phyloP scores from a whole-genome alignment of 768 basidiomycete genomes.

The Leccinum barrowsii region DNA sequence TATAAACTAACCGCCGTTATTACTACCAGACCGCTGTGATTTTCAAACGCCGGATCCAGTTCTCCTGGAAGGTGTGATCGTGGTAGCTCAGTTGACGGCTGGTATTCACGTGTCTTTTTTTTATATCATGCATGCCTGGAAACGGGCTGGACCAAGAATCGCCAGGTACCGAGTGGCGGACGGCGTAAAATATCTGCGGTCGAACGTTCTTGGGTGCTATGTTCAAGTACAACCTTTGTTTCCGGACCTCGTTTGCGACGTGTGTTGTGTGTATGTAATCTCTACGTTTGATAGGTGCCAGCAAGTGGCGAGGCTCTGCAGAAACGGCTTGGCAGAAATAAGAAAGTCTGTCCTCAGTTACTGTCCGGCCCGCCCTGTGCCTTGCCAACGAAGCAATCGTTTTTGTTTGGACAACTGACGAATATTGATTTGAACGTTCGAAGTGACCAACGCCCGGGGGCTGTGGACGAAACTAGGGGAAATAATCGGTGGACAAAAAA shows the following conservation, averaged over 20 bases:
- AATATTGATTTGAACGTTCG: conserved; percentile 7
- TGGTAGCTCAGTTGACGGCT: conserved; percentile 17
- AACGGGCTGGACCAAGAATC: conserved; percentile 34
- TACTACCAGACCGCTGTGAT: conserved; percentile 34
- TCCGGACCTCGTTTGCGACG: conserved; percentile 20
- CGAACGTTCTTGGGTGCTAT: conserved; percentile 24
- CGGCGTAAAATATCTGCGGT: conserved; percentile 34
- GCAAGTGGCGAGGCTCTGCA: conserved; percentile 22
- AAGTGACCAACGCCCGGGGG: conserved; percentile 10
- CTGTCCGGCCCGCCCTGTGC: conserved; percentile 10
- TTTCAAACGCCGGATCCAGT: conserved; percentile 37
- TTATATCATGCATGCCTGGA: conserved; percentile 29
- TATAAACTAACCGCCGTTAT: conserved; percentile 16
- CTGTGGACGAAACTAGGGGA: conserved; percentile 14
- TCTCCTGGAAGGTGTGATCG: conserved; percentile 23
- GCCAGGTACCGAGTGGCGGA: conserved; percentile 30
- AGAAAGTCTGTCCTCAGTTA: conserved; percentile 7
- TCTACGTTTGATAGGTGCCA: conserved; percentile 18
- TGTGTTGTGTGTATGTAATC: conserved; percentile 25
- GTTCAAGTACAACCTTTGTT: conserved; percentile 11
- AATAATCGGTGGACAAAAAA: conserved; percentile 8
- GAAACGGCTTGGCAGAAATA: conserved; percentile 16
- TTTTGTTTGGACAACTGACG: conserved; percentile 10
- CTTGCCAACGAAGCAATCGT: conserved; percentile 14
- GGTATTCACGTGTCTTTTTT: conserved; percentile 17